phyloP scores from a whole-genome alignment of 208 protist species.

The Leishmania lainsoni region DNA sequence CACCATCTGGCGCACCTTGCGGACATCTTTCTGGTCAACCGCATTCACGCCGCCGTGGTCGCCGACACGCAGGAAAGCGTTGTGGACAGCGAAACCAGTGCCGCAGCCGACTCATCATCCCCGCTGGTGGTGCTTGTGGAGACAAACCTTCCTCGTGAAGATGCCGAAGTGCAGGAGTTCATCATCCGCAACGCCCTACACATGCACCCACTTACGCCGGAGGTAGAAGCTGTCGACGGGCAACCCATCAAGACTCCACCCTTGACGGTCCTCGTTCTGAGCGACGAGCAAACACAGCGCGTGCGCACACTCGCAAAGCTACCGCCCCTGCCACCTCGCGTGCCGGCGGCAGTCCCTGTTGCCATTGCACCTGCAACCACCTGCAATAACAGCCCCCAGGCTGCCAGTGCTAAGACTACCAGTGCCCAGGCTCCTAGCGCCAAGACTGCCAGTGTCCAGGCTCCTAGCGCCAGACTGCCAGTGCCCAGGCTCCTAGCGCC shows the following conservation, averaged over 20 bases:
- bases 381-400: not conserved
- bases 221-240: conserved; percentile 1
- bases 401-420: not conserved
- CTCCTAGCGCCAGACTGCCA: no score
- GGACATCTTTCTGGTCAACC: conserved; percentile 31
- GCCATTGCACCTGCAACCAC: not conserved
- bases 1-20: conserved; percentile 22
- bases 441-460: no score
- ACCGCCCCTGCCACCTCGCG: conserved; percentile 6
- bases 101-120: not conserved
- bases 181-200: conserved; percentile 29
- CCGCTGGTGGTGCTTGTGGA: conserved; percentile 35
- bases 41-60: conserved; percentile 35
- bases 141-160: conserved; percentile 21
- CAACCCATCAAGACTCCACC: conserved; percentile 11
- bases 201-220: conserved; percentile 29
- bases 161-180: conserved; percentile 38
- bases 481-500: no score
- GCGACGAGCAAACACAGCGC: conserved; percentile 16
- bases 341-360: not conserved
- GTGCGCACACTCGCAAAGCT: conserved; percentile 21
- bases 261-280: conserved; percentile 24
- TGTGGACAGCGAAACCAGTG: not conserved
- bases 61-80: conserved; percentile 10
- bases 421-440: no score